A percentile compares a stretch with the other conserved stretches of the same genome.
These are phyloP conservation scores for Nannochloropsis gaditana DNA, from an alignment of 108 stramenopile species.

Conservation along the genomic window DNA sequence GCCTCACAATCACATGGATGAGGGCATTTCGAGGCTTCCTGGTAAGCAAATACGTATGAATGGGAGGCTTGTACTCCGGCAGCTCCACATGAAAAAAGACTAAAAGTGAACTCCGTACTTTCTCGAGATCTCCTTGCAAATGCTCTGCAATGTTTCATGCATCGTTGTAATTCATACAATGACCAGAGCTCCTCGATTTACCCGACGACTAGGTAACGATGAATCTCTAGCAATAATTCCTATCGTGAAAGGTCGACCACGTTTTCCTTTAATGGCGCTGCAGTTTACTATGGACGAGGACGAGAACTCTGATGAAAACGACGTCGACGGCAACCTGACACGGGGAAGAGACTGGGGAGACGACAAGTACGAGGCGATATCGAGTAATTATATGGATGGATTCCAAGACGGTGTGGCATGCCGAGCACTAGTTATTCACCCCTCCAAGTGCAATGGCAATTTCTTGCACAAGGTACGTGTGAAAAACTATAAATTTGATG, in stretches of 20 bases:
- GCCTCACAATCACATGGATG: too few relatives aligned
- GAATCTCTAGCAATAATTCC: not conserved
- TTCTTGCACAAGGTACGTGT: conserved; percentile 8
- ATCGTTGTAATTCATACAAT: too few relatives aligned
- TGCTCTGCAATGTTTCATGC: too few relatives aligned
- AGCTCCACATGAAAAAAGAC: too few relatives aligned
- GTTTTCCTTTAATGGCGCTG: not conserved
- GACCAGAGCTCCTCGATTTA: too few relatives aligned
- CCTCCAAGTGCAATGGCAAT: not conserved
- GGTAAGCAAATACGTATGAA: too few relatives aligned
- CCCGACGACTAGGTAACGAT: not conserved
- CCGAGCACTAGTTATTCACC: not conserved
- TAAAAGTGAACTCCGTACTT: too few relatives aligned
- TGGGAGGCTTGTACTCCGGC: too few relatives aligned
- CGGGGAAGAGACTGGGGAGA: not conserved
- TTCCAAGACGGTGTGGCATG: not conserved
- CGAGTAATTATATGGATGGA: not conserved
- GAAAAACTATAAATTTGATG: not conserved
- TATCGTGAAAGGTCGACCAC: not conserved
- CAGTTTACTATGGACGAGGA: conserved; percentile 1
- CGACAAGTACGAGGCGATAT: not conserved
- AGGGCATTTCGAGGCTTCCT: too few relatives aligned
- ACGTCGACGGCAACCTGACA: not conserved
- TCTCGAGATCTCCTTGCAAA: too few relatives aligned
- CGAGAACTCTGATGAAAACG: not conserved